phyloP scores from a whole-genome alignment of 1,284 basidiomycete species.

The Mycosarcoma maydis region DNA sequence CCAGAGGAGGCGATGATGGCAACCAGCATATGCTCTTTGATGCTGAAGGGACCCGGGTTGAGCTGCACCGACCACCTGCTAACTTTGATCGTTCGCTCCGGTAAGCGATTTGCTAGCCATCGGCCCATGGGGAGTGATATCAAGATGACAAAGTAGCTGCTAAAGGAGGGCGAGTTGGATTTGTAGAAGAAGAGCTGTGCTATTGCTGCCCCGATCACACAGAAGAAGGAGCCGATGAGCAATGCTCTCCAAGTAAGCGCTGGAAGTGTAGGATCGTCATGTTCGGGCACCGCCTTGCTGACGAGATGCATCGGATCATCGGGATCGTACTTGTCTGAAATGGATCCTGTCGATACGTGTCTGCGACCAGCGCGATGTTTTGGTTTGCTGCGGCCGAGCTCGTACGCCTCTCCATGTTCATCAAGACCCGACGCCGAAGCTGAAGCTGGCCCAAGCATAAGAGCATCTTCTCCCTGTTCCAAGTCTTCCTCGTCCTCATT shows the following conservation, averaged over 20 bases:
- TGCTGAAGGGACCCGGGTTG: constrained; percentile 70
- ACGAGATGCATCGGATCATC: constrained; percentile 59
- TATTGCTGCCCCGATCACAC: constrained; percentile 70
- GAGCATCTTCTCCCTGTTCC: constrained; percentile 37
- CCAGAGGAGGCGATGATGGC: constrained; percentile 70
- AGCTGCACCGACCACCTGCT: constrained; percentile 64
- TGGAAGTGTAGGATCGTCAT: constrained; percentile 71
- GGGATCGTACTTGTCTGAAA: constrained; percentile 48
- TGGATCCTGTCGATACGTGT: constrained; percentile 31
- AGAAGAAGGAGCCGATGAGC: constrained; percentile 71
- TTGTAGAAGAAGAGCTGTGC: constrained; percentile 65
- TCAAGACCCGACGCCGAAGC: constrained; percentile 5
- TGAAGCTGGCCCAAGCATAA: constrained; percentile 48
- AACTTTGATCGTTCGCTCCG: constrained; percentile 61
- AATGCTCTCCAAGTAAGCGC: constrained; percentile 71
- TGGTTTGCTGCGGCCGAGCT: constrained; percentile 19
- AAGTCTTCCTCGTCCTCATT: constrained; percentile 23
- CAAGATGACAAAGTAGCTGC: constrained; percentile 72
- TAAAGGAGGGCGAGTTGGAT: constrained; percentile 69
- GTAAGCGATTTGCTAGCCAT: constrained; percentile 64
- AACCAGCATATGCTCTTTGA: constrained; percentile 68
- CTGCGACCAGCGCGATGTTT: constrained; percentile 13
- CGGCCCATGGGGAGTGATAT: constrained; percentile 69
- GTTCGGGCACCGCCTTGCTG: constrained; percentile 69
- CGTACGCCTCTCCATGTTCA: constrained; percentile 30